Evolutionary conservation across 169 alveolate genomes (phyloP), one percentile per base, ranked within the genome.

Genomic region (Toxoplasma gondii): DNA sequence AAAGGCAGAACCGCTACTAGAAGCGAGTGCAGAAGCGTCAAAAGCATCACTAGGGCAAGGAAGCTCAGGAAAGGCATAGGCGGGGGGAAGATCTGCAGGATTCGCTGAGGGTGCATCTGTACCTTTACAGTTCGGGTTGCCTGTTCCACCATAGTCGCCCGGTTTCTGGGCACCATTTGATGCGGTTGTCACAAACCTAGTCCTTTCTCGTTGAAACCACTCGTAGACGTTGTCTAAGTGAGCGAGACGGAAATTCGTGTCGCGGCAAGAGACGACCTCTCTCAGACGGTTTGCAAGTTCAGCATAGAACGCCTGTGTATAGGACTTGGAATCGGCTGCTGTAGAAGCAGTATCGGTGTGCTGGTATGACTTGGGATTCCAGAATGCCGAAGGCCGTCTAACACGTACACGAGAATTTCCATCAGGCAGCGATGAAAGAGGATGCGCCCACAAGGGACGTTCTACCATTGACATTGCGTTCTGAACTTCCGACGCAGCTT

Each of bases 11-110:
- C 86, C 86, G 2, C 43, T 19, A n/a, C 86, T 24, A 1, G 49
- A n/a, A n/a, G 86, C 86, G 24, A 78, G 86, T 10, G 86, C 86
- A 10, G 45, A 10, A n/a, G 86, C 86, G 86, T 78, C 86, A n/a
- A 78, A 78, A 17, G 86, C 86, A 36, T 38, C 86, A n/a, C 49
- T 38, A 17, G 86, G 29, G 86, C 29, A 78, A 16, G 86, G 86
- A 41, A 78, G 45, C 39, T 29, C 19, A 7, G 86, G 86, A 19
- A 45, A 45, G 16, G 86, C 45, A 78, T 78, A 38, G 44, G 43
- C 29, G n/a, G 86, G 86, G 1, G 86, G 86, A 19, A 36, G n/a
- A 1, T 29, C 86, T 12, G 86, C 44, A 1, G 44, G 39, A 27
- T 78, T 10, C 10, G 39, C 16, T 1, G 86, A 38, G n/a, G n/a